These are phyloP conservation scores for Kluyveromyces wickerhamii DNA, from an alignment of 805 yeast species.

Conservation along the genomic window DNA sequence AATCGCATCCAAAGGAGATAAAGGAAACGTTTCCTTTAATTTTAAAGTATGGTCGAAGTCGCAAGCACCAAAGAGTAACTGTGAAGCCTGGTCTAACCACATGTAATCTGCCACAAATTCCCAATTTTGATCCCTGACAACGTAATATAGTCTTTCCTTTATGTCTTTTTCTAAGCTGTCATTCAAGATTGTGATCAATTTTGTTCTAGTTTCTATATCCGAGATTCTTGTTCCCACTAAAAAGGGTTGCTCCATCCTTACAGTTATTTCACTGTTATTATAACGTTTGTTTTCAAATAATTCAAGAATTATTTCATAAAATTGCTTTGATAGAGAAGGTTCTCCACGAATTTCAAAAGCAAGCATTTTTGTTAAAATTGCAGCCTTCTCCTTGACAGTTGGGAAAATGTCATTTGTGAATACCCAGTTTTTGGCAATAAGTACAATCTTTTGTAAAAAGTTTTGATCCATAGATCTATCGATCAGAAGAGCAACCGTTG, in stretches of 20 bases:
- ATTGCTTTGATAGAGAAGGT: conserved; percentile 63
- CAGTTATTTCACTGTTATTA: conserved; percentile 80
- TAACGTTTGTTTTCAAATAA: conserved; percentile 75
- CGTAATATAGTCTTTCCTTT: conserved; percentile 72
- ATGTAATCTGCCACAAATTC: conserved; percentile 87
- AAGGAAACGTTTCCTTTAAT: conserved; percentile 42
- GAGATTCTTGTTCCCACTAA: conserved; percentile 84
- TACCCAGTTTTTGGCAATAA: conserved; percentile 82
- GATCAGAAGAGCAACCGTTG: conserved; percentile 79
- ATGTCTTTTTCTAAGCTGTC: conserved; percentile 71
- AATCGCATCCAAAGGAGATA: conserved; percentile 47
- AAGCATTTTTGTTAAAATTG: conserved; percentile 86
- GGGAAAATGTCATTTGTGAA: conserved; percentile 86
- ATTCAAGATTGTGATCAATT: conserved; percentile 71
- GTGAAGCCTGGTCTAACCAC: conserved; percentile 92
- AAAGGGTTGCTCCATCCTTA: conserved; percentile 94
- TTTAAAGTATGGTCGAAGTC: conserved; percentile 41
- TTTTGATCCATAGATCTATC: conserved; percentile 79
- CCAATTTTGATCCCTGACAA: conserved; percentile 96
- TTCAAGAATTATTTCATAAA: conserved; percentile 79
- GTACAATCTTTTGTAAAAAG: conserved; percentile 64
- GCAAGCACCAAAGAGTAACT: conserved; percentile 73
- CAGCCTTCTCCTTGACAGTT: conserved; percentile 92
- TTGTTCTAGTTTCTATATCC: conserved; percentile 64
- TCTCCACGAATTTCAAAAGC: conserved; percentile 87